A percentile compares a stretch with the other conserved stretches of the same genome.
Evolutionary conservation across 192 early-diverging fungal species (phyloP).

Genomic region (Gonapodya sp.): DNA sequence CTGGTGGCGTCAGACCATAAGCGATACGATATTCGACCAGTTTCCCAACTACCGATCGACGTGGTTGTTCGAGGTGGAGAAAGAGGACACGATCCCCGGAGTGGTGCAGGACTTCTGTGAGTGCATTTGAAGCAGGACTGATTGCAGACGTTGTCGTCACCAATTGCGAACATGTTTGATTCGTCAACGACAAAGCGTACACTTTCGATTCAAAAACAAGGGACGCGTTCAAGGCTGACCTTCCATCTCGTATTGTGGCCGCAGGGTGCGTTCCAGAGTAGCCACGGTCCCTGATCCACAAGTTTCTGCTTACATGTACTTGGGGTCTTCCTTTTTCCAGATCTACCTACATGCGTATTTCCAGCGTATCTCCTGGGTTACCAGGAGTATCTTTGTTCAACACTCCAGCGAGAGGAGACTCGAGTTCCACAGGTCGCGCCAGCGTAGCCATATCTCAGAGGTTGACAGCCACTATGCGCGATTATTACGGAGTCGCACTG

Average conservation of each 20-base stretch:
- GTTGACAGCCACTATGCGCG: no score
- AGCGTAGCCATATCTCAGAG: no score
- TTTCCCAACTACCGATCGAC: not conserved
- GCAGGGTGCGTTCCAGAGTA: not conserved
- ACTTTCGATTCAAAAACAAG: not conserved
- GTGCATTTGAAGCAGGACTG: not conserved
- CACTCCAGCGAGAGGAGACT: no score
- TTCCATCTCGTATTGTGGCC: not conserved
- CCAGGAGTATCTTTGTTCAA: no score
- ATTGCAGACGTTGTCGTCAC: not conserved
- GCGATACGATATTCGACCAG: not conserved
- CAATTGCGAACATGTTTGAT: not conserved
- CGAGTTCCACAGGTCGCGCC: no score
- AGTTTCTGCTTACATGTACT: no score
- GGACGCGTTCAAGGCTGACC: not conserved
- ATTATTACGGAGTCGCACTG: no score
- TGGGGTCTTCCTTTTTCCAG: no score
- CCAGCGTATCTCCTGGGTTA: no score
- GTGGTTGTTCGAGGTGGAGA: not conserved
- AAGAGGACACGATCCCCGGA: not conserved
- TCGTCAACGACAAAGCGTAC: not conserved
- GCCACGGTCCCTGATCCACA: no score
- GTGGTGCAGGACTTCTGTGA: not conserved
- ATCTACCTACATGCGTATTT: no score
- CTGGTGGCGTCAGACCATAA: constrained; percentile 3